Evolutionary conservation across 768 basidiomycete species (phyloP).

Genomic region (Hygrophorus russula): DNA sequence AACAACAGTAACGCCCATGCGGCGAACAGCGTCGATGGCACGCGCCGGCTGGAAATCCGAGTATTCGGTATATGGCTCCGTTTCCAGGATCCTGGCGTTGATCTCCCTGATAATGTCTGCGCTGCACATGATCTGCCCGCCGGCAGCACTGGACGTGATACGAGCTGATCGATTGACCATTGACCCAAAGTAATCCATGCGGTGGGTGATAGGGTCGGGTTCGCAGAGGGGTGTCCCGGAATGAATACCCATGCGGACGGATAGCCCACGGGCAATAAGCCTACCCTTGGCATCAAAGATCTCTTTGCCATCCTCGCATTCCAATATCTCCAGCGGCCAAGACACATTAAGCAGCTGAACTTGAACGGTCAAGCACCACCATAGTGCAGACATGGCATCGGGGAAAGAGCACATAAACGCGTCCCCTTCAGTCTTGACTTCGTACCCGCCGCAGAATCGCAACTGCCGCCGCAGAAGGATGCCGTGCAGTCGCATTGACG

Average conservation of each 20-base stretch:
- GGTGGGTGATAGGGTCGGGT: constrained; percentile 77
- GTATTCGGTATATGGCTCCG: constrained; percentile 47
- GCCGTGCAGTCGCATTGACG: constrained; percentile 88
- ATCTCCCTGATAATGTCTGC: constrained; percentile 81
- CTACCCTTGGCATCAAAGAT: constrained; percentile 54
- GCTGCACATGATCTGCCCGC: constrained; percentile 91
- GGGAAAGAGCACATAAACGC: constrained; percentile 99
- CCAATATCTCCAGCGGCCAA: constrained; percentile 92
- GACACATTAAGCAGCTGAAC: constrained; percentile 64
- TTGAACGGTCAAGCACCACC: constrained; percentile 88
- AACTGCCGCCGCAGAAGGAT: constrained; percentile 73
- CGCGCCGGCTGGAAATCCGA: constrained; percentile 43
- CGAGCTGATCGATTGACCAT: constrained; percentile 92
- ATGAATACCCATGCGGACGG: constrained; percentile 96
- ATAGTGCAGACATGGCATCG: constrained; percentile 71
- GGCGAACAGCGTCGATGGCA: constrained; percentile 65
- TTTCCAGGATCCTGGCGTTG: constrained; percentile 44
- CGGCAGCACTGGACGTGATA: constrained; percentile 71
- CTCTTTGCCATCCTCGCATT: constrained; percentile 83
- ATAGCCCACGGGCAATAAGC: constrained; percentile 76
- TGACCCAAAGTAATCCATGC: constrained; percentile 98
- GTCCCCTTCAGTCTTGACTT: constrained; percentile 99
- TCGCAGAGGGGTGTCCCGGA: constrained; percentile 86
- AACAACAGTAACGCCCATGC: constrained; percentile 57
- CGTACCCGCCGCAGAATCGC: constrained; percentile 89